phyloP scores from a whole-genome alignment of 1,284 basidiomycete species.

The Ganoderma meredithae region DNA sequence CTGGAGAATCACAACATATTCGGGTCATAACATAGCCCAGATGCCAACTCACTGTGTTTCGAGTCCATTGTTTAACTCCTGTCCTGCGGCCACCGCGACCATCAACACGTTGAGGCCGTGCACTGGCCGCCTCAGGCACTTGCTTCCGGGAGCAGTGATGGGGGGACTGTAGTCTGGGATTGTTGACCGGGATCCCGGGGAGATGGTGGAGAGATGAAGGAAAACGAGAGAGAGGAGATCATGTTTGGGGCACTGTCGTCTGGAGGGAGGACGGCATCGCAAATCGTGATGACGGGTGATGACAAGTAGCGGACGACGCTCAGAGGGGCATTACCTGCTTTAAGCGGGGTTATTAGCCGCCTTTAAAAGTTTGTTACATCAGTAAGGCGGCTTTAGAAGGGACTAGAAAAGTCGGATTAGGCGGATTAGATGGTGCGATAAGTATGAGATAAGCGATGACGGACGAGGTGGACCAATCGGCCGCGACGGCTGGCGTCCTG shows the following conservation, averaged over 20 bases:
- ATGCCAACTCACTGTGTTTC: not conserved
- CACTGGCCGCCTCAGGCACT: constrained; percentile 1
- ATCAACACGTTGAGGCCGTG: not conserved
- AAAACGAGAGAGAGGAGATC: not conserved
- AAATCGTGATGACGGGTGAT: constrained; percentile 1
- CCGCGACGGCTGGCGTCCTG: not conserved
- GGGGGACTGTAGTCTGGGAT: not conserved
- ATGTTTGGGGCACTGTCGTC: not conserved
- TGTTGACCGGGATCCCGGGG: not conserved
- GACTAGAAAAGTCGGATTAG: not conserved
- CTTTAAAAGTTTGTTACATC: not conserved
- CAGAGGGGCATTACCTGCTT: not conserved
- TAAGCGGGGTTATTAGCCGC: not conserved
- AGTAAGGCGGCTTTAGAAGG: not conserved
- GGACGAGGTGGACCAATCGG: constrained; percentile 11
- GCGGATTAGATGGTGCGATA: not conserved
- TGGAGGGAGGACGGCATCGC: not conserved
- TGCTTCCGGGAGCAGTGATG: not conserved
- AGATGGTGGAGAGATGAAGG: not conserved
- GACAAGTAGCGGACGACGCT: not conserved
- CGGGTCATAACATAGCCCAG: not conserved
- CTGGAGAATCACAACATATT: not conserved
- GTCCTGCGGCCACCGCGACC: not conserved
- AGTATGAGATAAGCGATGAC: not conserved
- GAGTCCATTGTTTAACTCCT: not conserved